Base-by-base conservation (phyloP, 2,329 filamentous ascomycete genomes). In the Eutypella sp. region DNA sequence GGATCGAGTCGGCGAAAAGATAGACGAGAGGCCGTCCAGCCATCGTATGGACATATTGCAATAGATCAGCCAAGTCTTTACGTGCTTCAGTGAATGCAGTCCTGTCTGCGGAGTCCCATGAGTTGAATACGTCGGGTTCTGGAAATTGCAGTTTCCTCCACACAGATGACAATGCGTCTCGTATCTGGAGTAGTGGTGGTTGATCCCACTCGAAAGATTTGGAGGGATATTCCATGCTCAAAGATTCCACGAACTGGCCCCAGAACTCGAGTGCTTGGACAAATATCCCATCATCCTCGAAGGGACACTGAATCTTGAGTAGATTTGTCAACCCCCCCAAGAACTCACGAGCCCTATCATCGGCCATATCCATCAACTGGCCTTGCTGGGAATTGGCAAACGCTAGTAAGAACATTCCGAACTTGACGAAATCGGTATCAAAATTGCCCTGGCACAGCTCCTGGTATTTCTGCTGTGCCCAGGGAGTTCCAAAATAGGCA, bases 251-350 rank as follows among this genome's bases (percentile, higher is more conserved):
- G 60, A 84, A 89, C 1, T 80, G 83, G 16, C 80, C 84, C 88
- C 89, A 93, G 61, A 93, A 92, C 57, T 93, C 87, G 13, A 92
- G 74, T 1, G 84, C 80, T 1, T 82, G 79, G 1, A 87, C 78
- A 45, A 89, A 90, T 10, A 90, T 80, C 51, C 81, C 82, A 57
- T 93, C 86, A 45, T 92, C 87, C 4, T 78, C 78, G 2, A 84
- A 82, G 1, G 85, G 79, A 2, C 87, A 87, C 11, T 81, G 72
- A 11, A 82, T 78, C 18, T 75, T 75, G 20, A 91, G 70, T 5
- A 93, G 73, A 4, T 81, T 79, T 48, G 78, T 80, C n/a, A 88
- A 70, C 27, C 73, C 76, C 3, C 69, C 67, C 13, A 88, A 65
- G 41, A 86, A 71, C 24, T 69, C 68, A 45, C 75, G 71, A 10